Percentiles rank a stretch among this genome's conserved stretches.
These are phyloP conservation scores for Ochetophila trinervis DNA, from an alignment of 306 rosid genomes.

Conservation along the genomic window DNA sequence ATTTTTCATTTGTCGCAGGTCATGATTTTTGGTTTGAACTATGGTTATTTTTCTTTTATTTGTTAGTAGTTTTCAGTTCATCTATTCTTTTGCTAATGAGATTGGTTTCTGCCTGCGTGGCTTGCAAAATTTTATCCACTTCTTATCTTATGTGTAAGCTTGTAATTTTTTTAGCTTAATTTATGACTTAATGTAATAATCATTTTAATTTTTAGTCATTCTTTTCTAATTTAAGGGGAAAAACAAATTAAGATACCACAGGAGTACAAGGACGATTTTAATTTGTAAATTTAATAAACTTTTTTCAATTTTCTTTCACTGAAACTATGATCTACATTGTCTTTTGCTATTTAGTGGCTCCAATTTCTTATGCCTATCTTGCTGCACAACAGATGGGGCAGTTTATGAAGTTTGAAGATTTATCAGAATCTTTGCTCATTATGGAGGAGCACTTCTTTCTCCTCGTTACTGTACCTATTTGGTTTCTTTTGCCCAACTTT, in stretches of 20 bases:
- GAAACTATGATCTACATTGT: neutral
- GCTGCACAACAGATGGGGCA: conserved; percentile 80
- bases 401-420: conserved; percentile 59
- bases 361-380: conserved; percentile 79
- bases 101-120: conserved; percentile 82
- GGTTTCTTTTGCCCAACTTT: too few species aligned
- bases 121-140: conserved; percentile 70
- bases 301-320: neutral
- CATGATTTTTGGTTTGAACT: too few species aligned
- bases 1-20: too few species aligned
- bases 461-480: too few species aligned
- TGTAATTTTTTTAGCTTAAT: conserved; percentile 18
- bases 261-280: conserved; percentile 75
- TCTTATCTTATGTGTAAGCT: conserved; percentile 76
- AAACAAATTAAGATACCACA: conserved; percentile 80
- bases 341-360: conserved; percentile 54
- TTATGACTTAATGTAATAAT: neutral
- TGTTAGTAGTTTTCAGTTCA: too few species aligned
- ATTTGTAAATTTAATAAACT: conserved; percentile 44
- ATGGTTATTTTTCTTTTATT: too few species aligned
- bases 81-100: too few species aligned
- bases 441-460: too few species aligned
- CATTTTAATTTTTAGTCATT: neutral
- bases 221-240: conserved; percentile 2
- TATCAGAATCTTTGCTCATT: too few species aligned